Evolutionary conservation across 306 rosid species (phyloP).

Genomic region (Erythrophleum fordii): DNA sequence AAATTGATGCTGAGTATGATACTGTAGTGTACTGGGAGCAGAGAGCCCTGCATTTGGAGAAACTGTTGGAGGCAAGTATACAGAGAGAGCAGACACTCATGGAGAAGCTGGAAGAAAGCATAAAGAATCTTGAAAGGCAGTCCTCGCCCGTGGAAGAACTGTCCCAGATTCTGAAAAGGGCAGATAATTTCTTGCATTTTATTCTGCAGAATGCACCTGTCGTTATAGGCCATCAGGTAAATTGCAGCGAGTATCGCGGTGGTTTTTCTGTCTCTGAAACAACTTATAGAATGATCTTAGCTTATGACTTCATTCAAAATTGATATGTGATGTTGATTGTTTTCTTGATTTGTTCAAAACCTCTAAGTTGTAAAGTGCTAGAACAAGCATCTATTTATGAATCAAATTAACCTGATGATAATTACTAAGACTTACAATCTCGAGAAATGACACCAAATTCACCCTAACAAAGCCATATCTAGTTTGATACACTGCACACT

Average conservation of each 20-base stretch:
- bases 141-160: conserved; percentile 86
- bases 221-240: conserved; percentile 93
- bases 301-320: conserved; percentile 16
- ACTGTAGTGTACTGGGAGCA: conserved; percentile 78
- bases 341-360: not conserved
- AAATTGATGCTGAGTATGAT: conserved; percentile 76
- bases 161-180: conserved; percentile 84
- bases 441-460: not conserved
- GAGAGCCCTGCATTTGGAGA: conserved; percentile 62
- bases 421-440: not conserved
- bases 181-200: conserved; percentile 88
- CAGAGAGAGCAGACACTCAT: conserved; percentile 72
- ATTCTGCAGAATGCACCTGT: conserved; percentile 92
- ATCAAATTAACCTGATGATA: not conserved
- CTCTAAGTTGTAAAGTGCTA: not conserved
- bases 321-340: not conserved
- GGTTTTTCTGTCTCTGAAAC: not conserved
- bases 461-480: not conserved
- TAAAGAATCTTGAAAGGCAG: conserved; percentile 67
- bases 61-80: conserved; percentile 64
- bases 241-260: not conserved
- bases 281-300: not conserved
- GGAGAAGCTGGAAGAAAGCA: conserved; percentile 68
- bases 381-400: not conserved
- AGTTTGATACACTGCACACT: not conserved